Percentiles rank a stretch among this genome's conserved stretches.
Conservation (phyloP, 2,329 filamentous ascomycete species). For the Arthrobotrys pseudoclavata region DNA sequence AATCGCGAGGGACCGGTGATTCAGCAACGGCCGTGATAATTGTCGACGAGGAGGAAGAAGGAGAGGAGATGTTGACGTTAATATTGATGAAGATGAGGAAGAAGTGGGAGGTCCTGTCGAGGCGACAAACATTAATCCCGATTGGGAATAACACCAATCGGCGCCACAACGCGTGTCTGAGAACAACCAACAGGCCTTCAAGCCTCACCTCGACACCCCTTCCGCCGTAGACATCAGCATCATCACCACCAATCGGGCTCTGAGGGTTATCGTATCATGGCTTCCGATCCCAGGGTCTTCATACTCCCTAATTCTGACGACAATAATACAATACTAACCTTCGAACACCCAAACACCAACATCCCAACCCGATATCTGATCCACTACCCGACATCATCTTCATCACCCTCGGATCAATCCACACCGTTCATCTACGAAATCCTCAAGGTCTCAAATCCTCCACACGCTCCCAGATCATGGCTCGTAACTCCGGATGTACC, state of each 20-base stretch:
- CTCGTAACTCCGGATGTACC: slow-evolving; percentile 67
- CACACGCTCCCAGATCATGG: slow-evolving; percentile 74
- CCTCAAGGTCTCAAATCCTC: slow-evolving; percentile 72
- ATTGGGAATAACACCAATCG: slow-evolving; percentile 11
- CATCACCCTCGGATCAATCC: not conserved
- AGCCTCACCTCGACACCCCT: not conserved
- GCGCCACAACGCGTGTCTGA: slow-evolving; percentile 41
- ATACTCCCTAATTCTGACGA: slow-evolving; percentile 71
- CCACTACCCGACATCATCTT: slow-evolving; percentile 2
- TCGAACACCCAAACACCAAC: slow-evolving; percentile 67
- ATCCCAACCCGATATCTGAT: slow-evolving; percentile 69
- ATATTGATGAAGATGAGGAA: not conserved
- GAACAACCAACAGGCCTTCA: not conserved
- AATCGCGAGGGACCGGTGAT: not conserved
- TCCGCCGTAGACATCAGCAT: too few relatives aligned
- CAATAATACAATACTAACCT: slow-evolving; percentile 70
- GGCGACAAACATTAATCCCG: slow-evolving; percentile 3
- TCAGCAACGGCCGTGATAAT: not conserved
- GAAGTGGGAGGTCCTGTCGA: not conserved
- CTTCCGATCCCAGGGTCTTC: slow-evolving; percentile 68
- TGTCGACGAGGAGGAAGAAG: not conserved
- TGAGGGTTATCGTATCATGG: slow-evolving; percentile 22
- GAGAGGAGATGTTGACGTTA: not conserved
- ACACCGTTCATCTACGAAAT: slow-evolving; percentile 73
- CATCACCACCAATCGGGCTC: slow-evolving; percentile 1